phyloP scores from a whole-genome alignment of 108 stramenopile genomes.

The Chaetoceros tenuissimus region DNA sequence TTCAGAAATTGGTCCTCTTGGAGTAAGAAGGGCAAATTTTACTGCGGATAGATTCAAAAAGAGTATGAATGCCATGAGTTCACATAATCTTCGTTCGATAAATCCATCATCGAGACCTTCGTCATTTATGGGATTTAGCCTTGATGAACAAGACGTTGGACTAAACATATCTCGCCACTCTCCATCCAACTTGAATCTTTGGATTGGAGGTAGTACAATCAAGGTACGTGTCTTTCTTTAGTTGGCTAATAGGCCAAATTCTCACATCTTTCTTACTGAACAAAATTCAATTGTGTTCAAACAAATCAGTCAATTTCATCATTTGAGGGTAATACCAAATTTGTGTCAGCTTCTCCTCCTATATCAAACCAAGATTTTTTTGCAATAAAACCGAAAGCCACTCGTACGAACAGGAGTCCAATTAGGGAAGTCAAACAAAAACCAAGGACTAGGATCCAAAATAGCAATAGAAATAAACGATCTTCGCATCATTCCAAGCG shows the following conservation, averaged over 20 bases:
- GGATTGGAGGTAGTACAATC: no score
- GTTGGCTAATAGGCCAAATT: no score
- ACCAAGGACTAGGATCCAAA: constrained; percentile 1
- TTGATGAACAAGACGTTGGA: not conserved
- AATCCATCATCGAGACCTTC: not conserved
- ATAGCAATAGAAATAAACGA: constrained; percentile 17
- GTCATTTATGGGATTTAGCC: not conserved
- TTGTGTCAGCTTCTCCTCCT: no score
- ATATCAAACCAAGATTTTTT: no score
- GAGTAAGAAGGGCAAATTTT: not conserved
- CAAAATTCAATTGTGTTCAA: no score
- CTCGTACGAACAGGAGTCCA: no score
- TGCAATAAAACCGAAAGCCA: no score
- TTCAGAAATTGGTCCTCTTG: not conserved
- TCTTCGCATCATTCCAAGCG: constrained; percentile 22
- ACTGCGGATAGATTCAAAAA: not conserved
- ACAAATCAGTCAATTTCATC: no score
- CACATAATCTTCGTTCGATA: not conserved
- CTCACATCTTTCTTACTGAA: no score
- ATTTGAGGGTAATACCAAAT: no score
- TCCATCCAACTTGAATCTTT: not conserved
- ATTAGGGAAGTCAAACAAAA: not conserved
- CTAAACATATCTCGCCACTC: not conserved
- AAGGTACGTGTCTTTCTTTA: no score
- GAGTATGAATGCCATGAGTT: not conserved